These are phyloP conservation scores for Apophysomyces trapeziformis DNA, from an alignment of 371 early-diverging fungal genomes.

Conservation along the genomic window DNA sequence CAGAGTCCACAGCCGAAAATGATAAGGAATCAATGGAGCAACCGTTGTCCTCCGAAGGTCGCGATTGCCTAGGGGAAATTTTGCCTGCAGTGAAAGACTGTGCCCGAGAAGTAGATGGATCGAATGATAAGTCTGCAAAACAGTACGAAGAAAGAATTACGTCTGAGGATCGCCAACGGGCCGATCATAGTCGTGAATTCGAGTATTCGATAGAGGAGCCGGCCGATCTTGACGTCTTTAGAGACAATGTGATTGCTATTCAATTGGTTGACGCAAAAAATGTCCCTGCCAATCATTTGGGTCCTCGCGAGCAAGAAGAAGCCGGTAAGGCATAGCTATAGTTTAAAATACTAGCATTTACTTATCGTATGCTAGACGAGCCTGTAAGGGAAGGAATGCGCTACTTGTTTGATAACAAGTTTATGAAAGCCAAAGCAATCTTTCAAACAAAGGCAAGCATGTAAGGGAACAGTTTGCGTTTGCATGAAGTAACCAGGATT, in stretches of 20 bases:
- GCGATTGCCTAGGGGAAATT: constrained; percentile 19
- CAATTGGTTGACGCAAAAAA: constrained; percentile 25
- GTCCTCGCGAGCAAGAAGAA: constrained; percentile 58
- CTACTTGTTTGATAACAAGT: constrained; percentile 51
- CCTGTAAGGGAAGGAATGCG: constrained; percentile 47
- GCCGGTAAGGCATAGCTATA: constrained; percentile 37
- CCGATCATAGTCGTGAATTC: constrained; percentile 22
- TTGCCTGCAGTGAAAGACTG: constrained; percentile 23
- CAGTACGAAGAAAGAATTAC: constrained; percentile 3
- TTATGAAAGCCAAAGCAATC: constrained; percentile 52
- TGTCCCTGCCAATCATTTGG: constrained; percentile 44
- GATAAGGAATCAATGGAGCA: not conserved
- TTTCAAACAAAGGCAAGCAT: constrained; percentile 44
- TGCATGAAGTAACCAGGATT: not conserved
- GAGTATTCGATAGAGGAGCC: constrained; percentile 32
- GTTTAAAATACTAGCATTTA: not conserved
- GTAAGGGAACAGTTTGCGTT: constrained; percentile 23
- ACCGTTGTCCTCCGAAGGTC: not conserved
- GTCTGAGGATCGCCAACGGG: constrained; percentile 17
- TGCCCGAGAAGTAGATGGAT: constrained; percentile 15
- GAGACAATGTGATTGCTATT: constrained; percentile 24
- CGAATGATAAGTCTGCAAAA: not conserved
- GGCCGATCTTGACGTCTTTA: constrained; percentile 25
- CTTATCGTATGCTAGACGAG: constrained; percentile 36
- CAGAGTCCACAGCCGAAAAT: not conserved